Conservation (phyloP, 2,329 filamentous ascomycete species). For the Paraconiothyrium sp. region DNA sequence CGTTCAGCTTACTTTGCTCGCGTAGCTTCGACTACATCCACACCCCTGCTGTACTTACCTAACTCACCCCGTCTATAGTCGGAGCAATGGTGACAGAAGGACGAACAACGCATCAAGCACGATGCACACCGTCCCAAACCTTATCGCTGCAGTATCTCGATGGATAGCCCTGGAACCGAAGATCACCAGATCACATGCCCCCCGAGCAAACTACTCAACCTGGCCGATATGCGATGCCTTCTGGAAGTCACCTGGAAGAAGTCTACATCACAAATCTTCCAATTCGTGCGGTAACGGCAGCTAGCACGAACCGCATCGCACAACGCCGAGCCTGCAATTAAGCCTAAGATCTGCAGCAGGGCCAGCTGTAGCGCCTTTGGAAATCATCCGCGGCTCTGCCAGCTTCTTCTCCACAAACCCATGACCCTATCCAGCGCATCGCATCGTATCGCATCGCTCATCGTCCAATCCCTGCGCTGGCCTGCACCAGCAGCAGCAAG, state of each 20-base stretch:
- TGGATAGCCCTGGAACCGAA: constrained; percentile 2
- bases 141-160: constrained; percentile 24
- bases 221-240: constrained; percentile 31
- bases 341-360: constrained; percentile 46
- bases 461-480: constrained; percentile 3
- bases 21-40: constrained; percentile 23
- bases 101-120: constrained; percentile 28
- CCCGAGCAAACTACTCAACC: constrained; percentile 22
- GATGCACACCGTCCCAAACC: constrained; percentile 34
- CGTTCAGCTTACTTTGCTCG: constrained; percentile 17
- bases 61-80: constrained; percentile 31
- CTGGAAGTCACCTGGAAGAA: constrained; percentile 43
- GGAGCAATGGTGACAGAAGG: constrained; percentile 18
- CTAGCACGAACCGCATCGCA: constrained; percentile 21
- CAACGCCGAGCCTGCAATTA: constrained; percentile 41
- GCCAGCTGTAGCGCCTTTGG: constrained; percentile 14
- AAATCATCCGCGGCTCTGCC: constrained; percentile 31
- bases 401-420: constrained; percentile 17
- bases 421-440: constrained; percentile 15
- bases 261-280: constrained; percentile 26
- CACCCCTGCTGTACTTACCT: constrained; percentile 27
- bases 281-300: constrained; percentile 30
- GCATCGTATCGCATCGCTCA: constrained; percentile 10
- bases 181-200: constrained; percentile 38
- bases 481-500: constrained; percentile 11